Conservation (phyloP, 1,139 yeast species). For the Yamadazyma atmosphaerica region DNA sequence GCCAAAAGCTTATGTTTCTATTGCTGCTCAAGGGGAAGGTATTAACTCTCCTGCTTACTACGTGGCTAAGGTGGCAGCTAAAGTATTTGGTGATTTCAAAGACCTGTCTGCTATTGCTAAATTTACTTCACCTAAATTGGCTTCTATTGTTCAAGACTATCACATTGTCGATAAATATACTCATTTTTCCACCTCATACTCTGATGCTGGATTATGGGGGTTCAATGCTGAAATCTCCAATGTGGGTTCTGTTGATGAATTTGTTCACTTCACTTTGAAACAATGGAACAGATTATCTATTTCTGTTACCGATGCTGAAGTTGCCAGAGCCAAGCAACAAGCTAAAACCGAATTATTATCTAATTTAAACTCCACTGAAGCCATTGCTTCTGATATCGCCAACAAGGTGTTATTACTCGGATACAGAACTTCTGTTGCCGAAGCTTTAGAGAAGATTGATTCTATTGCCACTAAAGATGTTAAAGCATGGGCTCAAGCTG, state of each 20-base stretch:
- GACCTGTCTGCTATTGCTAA: conserved; percentile 53
- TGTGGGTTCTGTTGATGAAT: conserved; percentile 63
- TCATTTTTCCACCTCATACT: conserved; percentile 71
- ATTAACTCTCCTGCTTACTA: conserved; percentile 61
- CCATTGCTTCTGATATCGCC: conserved; percentile 60
- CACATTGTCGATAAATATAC: conserved; percentile 69
- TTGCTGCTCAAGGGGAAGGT: conserved; percentile 75
- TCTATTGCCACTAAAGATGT: conserved; percentile 59
- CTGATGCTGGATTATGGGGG: conserved; percentile 85
- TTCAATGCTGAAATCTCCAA: conserved; percentile 66
- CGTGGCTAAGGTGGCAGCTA: conserved; percentile 73
- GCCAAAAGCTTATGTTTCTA: conserved; percentile 74
- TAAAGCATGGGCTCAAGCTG: conserved; percentile 70
- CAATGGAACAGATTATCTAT: conserved; percentile 84
- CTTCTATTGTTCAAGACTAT: conserved; percentile 70
- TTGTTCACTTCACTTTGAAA: conserved; percentile 74
- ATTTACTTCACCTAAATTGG: conserved; percentile 83
- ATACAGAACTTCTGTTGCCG: conserved; percentile 59
- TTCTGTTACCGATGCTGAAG: conserved; percentile 74
- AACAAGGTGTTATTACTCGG: conserved; percentile 59
- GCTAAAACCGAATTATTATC: conserved; percentile 62
- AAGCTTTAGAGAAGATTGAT: conserved; percentile 63
- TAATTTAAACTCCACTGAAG: conserved; percentile 45
- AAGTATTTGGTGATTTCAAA: conserved; percentile 63
- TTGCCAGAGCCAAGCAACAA: conserved; percentile 71